Conservation (phyloP, 306 rosid genomes). For the Casuarina equisetifolia region DNA sequence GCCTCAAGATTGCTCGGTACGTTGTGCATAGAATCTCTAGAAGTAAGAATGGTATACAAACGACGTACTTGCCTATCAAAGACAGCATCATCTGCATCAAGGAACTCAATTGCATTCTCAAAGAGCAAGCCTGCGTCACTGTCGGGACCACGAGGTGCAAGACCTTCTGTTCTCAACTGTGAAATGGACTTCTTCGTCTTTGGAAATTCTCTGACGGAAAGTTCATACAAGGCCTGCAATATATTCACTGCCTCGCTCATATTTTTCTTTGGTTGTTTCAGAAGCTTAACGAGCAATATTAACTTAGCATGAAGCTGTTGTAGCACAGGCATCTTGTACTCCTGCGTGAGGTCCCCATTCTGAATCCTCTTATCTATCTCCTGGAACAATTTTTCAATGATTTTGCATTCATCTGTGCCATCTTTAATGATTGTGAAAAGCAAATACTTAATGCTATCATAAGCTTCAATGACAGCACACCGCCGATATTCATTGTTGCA, state of each 20-base stretch:
- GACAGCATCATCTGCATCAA: slow-evolving; percentile 50
- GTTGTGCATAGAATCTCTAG: slow-evolving; percentile 79
- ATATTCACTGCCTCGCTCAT: slow-evolving; percentile 52
- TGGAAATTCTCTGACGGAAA: slow-evolving; percentile 69
- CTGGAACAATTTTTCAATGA: slow-evolving; percentile 49
- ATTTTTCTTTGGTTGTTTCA: slow-evolving; percentile 48
- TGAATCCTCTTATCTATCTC: slow-evolving; percentile 49
- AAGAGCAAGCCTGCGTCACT: slow-evolving; percentile 63
- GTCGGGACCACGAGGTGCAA: slow-evolving; percentile 44
- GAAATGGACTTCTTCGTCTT: slow-evolving; percentile 43
- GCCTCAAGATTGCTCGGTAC: slow-evolving; percentile 86
- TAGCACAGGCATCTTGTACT: slow-evolving; percentile 52
- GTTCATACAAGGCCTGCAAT: slow-evolving; percentile 84
- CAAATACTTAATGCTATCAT: slow-evolving; percentile 70
- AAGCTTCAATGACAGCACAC: slow-evolving; percentile 86
- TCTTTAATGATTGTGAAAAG: slow-evolving; percentile 44
- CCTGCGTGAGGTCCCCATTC: slow-evolving; percentile 37
- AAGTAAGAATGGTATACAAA: slow-evolving; percentile 73
- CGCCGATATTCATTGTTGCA: slow-evolving; percentile 89
- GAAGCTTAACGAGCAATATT: slow-evolving; percentile 60
- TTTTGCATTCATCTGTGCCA: slow-evolving; percentile 55
- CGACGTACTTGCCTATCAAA: slow-evolving; percentile 70
- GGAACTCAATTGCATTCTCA: slow-evolving; percentile 66
- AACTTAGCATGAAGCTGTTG: slow-evolving; percentile 63
- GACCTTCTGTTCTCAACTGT: slow-evolving; percentile 59